A percentile compares a stretch with the other conserved stretches of the same genome.
Evolutionary conservation across 2,329 filamentous ascomycete genomes (phyloP).

Genomic region (Albifimbria verrucaria): DNA sequence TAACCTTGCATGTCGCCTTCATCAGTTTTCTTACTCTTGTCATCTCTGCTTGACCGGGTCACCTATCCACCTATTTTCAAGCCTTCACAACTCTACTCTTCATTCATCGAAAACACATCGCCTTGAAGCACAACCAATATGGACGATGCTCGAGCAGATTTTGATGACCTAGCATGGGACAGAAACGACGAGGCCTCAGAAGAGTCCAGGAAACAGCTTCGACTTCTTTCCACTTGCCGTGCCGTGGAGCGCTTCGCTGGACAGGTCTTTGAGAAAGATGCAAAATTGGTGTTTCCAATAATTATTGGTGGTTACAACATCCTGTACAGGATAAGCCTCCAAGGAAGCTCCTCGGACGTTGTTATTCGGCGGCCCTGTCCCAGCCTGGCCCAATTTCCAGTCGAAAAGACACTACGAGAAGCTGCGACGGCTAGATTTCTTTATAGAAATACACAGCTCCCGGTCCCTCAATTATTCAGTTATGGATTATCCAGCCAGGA

Average conservation of each 20-base stretch:
- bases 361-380: slow-evolving; percentile 11
- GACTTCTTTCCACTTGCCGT: slow-evolving; percentile 4
- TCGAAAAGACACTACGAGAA: slow-evolving; percentile 11
- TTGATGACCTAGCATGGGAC: slow-evolving; percentile 12
- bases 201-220: background rate
- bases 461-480: slow-evolving; percentile 2
- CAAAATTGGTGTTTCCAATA: slow-evolving; percentile 4
- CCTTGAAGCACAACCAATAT: background rate
- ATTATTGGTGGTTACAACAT: slow-evolving; percentile 14
- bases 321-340: slow-evolving; percentile 9
- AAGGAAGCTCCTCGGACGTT: slow-evolving; percentile 4
- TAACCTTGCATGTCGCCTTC: no score
- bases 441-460: slow-evolving; percentile 4
- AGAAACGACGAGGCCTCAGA: slow-evolving; percentile 8
- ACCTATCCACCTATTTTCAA: no score
- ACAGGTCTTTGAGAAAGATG: background rate
- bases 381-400: slow-evolving; percentile 9
- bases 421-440: slow-evolving; percentile 9
- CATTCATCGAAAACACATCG: no score
- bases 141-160: slow-evolving; percentile 10
- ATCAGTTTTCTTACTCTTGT: no score
- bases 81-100: no score
- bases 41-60: no score
- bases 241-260: slow-evolving; percentile 1
- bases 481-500: slow-evolving; percentile 12